A percentile compares a stretch with the other conserved stretches of the same genome.
Conservation (phyloP, 352 stramenopile species). For the Phytophthora tubulina region DNA sequence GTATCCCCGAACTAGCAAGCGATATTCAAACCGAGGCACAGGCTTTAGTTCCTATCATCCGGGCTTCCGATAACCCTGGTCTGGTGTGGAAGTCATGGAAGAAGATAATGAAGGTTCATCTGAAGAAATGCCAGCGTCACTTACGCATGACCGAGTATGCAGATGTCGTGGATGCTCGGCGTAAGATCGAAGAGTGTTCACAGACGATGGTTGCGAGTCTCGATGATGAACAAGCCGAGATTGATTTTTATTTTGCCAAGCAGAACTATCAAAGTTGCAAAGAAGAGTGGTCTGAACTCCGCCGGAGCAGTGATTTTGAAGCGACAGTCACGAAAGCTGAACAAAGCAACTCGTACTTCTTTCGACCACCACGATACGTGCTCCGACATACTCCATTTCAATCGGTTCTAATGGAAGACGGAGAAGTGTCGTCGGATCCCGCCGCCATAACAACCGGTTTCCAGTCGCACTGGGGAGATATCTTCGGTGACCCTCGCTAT, state of each 20-base stretch:
- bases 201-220: no score
- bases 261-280: not conserved
- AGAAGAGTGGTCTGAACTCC: not conserved
- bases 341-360: constrained; percentile 5
- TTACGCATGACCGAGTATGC: no score
- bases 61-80: no score
- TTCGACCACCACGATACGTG: constrained; percentile 10
- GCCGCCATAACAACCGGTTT: not conserved
- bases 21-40: no score
- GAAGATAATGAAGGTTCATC: no score
- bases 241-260: constrained; percentile 13
- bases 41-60: no score
- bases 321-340: not conserved
- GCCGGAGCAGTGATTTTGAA: not conserved
- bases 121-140: no score
- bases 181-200: no score
- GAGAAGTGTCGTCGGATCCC: not conserved
- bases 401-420: not conserved
- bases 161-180: no score
- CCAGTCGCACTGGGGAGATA: constrained; percentile 10
- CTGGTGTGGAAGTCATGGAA: no score
- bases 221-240: not conserved
- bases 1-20: no score
- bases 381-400: constrained; percentile 8
- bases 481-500: constrained; percentile 9